These are phyloP conservation scores for Neonectria faginata DNA, from an alignment of 2,329 filamentous ascomycete genomes.

Conservation along the genomic window DNA sequence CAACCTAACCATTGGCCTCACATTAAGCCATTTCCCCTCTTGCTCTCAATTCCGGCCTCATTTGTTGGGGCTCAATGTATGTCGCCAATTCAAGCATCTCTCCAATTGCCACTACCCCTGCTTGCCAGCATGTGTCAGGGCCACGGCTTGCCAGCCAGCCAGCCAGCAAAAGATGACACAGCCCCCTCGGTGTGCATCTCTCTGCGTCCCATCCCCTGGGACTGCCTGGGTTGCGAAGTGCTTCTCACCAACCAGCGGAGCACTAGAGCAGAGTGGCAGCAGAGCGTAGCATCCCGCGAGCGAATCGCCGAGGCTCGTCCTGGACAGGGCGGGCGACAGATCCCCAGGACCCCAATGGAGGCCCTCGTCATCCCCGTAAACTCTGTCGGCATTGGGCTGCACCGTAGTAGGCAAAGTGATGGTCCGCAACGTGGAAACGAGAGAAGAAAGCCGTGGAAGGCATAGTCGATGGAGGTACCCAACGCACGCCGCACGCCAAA, in stretches of 20 bases:
- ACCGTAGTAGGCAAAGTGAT: slow-evolving; percentile 3
- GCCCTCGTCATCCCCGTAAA: slow-evolving; percentile 16
- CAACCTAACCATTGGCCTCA: slow-evolving; percentile 13
- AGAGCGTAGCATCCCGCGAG: slow-evolving; percentile 13
- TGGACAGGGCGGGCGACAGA: slow-evolving; percentile 22
- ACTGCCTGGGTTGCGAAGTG: slow-evolving; percentile 5
- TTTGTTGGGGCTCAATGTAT: slow-evolving; percentile 14
- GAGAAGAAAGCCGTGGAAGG: slow-evolving; percentile 24
- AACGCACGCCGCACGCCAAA: slow-evolving; percentile 35
- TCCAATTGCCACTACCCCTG: slow-evolving; percentile 15
- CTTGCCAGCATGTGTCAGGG: slow-evolving; percentile 33
- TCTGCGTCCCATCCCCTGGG: slow-evolving; percentile 25
- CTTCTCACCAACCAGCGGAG: slow-evolving; percentile 25
- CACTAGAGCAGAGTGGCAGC: slow-evolving; percentile 26
- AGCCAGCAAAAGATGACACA: slow-evolving; percentile 31
- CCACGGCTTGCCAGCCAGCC: slow-evolving; percentile 22
- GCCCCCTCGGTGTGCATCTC: slow-evolving; percentile 29
- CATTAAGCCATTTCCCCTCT: slow-evolving; percentile 12
- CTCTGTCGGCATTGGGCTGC: slow-evolving; percentile 16
- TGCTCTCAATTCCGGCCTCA: neutral
- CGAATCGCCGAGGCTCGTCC: slow-evolving; percentile 23
- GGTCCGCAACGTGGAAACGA: slow-evolving; percentile 19
- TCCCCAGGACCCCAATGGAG: slow-evolving; percentile 13
- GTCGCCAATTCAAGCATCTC: slow-evolving; percentile 20
- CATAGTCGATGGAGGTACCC: slow-evolving; percentile 22